A percentile compares a stretch with the other conserved stretches of the same genome.
Conservation (phyloP, 2,329 filamentous ascomycete species). For the Pseudogymnoascus verrucosus region DNA sequence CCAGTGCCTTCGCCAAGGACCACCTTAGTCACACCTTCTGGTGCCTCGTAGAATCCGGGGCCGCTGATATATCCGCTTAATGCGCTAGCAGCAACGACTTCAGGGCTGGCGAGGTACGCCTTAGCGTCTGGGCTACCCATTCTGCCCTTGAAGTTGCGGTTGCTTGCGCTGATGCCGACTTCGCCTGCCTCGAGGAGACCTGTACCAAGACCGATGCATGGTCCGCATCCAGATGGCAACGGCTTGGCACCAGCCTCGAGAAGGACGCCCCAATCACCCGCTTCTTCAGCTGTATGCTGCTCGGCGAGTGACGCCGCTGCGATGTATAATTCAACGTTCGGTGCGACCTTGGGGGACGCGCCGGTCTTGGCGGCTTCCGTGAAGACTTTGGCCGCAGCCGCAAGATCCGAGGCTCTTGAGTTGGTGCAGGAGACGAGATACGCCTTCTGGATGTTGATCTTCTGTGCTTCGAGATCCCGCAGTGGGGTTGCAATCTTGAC, state of each 20-base stretch:
- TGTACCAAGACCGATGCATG: conserved; percentile 74
- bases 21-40: conserved; percentile 59
- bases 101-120: conserved; percentile 81
- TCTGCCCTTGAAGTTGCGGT: conserved; percentile 85
- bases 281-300: conserved; percentile 67
- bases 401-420: conserved; percentile 70
- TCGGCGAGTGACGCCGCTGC: conserved; percentile 76
- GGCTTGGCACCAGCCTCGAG: conserved; percentile 69
- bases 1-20: conserved; percentile 66
- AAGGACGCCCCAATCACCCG: conserved; percentile 78
- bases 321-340: conserved; percentile 78
- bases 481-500: conserved; percentile 82
- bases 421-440: conserved; percentile 93
- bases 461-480: conserved; percentile 59
- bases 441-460: conserved; percentile 74
- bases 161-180: conserved; percentile 73
- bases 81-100: conserved; percentile 87
- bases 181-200: conserved; percentile 80
- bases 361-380: conserved; percentile 60
- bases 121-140: conserved; percentile 77
- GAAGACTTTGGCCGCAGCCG: conserved; percentile 78
- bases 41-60: conserved; percentile 69
- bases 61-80: conserved; percentile 64
- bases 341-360: conserved; percentile 59
- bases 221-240: conserved; percentile 67